Conservation (phyloP, 768 basidiomycete genomes). For the Asterophora parasitica region DNA sequence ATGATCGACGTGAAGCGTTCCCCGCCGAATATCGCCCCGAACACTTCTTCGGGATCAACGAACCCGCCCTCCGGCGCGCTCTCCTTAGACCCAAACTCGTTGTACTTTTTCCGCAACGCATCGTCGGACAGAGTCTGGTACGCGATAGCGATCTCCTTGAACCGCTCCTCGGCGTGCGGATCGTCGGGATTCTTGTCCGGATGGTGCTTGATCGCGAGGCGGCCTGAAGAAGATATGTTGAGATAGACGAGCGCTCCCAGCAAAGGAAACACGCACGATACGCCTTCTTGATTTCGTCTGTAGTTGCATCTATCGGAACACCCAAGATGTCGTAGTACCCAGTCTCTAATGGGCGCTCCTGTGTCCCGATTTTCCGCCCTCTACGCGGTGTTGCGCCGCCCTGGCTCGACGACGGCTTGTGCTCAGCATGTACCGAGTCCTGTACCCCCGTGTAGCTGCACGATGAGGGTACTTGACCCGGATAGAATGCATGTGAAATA, state of each 20-base stretch:
- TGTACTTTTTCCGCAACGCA: conserved; percentile 74
- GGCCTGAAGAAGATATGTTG: conserved; percentile 37
- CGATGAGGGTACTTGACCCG: conserved; percentile 47
- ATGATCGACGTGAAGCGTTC: conserved; percentile 85
- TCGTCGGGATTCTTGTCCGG: conserved; percentile 92
- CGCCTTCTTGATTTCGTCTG: conserved; percentile 87
- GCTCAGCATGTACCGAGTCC: conserved; percentile 15
- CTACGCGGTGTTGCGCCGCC: conserved; percentile 31
- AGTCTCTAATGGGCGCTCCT: conserved; percentile 83
- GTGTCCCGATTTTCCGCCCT: conserved; percentile 81
- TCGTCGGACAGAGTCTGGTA: conserved; percentile 84
- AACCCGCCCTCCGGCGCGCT: conserved; percentile 80
- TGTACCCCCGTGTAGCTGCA: conserved; percentile 3
- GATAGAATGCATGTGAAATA: conserved; percentile 63
- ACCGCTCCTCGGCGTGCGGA: conserved; percentile 79
- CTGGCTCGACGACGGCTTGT: conserved; percentile 20
- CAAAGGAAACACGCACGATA: conserved; percentile 53
- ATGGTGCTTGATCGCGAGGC: conserved; percentile 85
- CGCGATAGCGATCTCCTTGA: conserved; percentile 87
- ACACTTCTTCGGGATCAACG: conserved; percentile 81
- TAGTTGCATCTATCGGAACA: conserved; percentile 66
- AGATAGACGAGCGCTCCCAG: background rate
- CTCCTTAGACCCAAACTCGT: conserved; percentile 86
- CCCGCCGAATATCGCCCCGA: conserved; percentile 85
- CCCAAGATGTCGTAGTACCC: conserved; percentile 89